A percentile compares a stretch with the other conserved stretches of the same genome.
Evolutionary conservation across 345 rosid genomes (phyloP).

Genomic region (Jatropha curcas): DNA sequence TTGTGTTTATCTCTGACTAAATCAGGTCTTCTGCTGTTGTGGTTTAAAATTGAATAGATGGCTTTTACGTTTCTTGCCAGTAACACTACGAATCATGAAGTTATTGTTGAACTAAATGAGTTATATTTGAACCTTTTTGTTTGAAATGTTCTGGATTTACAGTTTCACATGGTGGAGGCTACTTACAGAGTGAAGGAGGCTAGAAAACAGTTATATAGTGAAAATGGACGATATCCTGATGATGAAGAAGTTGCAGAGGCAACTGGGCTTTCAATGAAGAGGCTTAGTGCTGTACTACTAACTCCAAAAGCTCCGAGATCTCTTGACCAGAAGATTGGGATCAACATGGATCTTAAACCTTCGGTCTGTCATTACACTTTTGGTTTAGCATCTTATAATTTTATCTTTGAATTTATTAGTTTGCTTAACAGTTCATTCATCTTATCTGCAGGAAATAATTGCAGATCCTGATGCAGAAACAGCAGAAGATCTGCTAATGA

Average conservation of each 20-base stretch:
- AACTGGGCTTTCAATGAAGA: constrained; percentile 85
- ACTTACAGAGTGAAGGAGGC: constrained; percentile 90
- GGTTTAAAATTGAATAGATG: background rate
- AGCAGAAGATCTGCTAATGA: constrained; percentile 64
- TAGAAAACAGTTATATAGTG: constrained; percentile 63
- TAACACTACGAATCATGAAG: background rate
- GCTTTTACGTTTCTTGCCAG: background rate
- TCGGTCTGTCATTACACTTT: constrained; percentile 45
- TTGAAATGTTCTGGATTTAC: constrained; percentile 25
- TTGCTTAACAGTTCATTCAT: constrained; percentile 7
- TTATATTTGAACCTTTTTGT: background rate
- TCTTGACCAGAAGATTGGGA: constrained; percentile 85
- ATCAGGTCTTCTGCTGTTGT: background rate
- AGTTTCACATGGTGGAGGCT: constrained; percentile 97
- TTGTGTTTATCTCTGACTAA: constrained; percentile 7
- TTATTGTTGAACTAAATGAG: background rate
- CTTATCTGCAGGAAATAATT: constrained; percentile 63
- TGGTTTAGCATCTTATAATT: background rate
- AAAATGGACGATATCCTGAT: constrained; percentile 68
- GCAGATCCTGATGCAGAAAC: constrained; percentile 80
- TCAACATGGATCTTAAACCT: constrained; percentile 75
- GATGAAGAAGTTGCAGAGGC: constrained; percentile 88
- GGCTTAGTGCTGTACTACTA: constrained; percentile 69
- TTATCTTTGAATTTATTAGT: background rate
- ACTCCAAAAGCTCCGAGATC: constrained; percentile 84